These are phyloP conservation scores for Kwoniella newhampshirensis DNA, from an alignment of 768 basidiomycete species.

Conservation along the genomic window DNA sequence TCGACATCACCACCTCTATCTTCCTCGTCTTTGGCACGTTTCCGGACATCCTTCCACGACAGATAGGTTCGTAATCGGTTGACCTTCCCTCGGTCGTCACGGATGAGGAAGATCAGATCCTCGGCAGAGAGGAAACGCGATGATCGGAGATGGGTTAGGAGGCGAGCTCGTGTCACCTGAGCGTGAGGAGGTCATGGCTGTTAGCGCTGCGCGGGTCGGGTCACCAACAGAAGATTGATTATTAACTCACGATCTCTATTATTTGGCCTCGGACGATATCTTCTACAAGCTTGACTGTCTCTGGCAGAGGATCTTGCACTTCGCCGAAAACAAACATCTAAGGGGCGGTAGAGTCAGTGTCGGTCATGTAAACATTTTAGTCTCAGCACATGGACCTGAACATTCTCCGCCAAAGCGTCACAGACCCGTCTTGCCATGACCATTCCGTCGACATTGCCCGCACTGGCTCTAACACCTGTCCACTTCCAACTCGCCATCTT, in stretches of 20 bases:
- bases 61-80: constrained; percentile 89
- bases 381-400: neutral
- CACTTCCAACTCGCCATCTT: neutral
- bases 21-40: constrained; percentile 85
- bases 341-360: neutral
- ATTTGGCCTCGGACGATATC: constrained; percentile 88
- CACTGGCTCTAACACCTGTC: neutral
- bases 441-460: too few relatives aligned
- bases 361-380: too few relatives aligned
- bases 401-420: too few relatives aligned
- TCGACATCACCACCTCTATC: constrained; percentile 83
- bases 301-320: constrained; percentile 81
- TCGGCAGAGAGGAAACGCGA: constrained; percentile 85
- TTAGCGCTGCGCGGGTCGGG: neutral
- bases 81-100: constrained; percentile 89
- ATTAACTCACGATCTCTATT: constrained; percentile 73
- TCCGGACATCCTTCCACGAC: constrained; percentile 95
- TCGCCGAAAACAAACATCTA: constrained; percentile 98
- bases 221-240: neutral
- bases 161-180: constrained; percentile 82
- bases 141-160: constrained; percentile 74
- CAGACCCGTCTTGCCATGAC: too few relatives aligned
- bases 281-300: constrained; percentile 90
- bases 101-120: constrained; percentile 93
- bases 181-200: neutral